Percentiles rank a stretch among this genome's conserved stretches.
These are phyloP conservation scores for Diplotaxis tenuifolia DNA, from an alignment of 345 rosid species.

Conservation along the genomic window DNA sequence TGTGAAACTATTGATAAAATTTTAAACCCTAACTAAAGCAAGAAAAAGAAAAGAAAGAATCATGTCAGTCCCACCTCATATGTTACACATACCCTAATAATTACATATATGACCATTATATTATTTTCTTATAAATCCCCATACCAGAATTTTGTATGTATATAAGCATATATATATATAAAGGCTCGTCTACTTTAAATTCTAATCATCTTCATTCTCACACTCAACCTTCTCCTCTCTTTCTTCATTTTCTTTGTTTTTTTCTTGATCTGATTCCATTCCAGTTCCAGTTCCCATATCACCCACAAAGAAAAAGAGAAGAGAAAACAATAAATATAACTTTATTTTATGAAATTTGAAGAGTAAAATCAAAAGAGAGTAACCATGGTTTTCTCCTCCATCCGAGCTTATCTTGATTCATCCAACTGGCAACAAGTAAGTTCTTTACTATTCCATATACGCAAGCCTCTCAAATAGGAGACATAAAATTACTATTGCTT, in stretches of 20 bases:
- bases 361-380: conserved; percentile 40
- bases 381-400: conserved; percentile 82
- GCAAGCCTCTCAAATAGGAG: conserved; percentile 25
- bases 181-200: conserved; percentile 58
- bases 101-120: conserved; percentile 30
- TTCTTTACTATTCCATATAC: conserved; percentile 26
- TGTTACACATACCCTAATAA: conserved; percentile 37
- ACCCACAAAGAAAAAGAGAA: not conserved
- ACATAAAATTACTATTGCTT: conserved; percentile 9
- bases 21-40: conserved; percentile 43
- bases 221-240: conserved; percentile 33
- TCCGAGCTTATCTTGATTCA: conserved; percentile 96
- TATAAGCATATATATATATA: conserved; percentile 32
- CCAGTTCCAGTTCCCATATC: conserved; percentile 21
- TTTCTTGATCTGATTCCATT: conserved; percentile 52
- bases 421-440: conserved; percentile 96
- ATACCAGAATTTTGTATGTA: conserved; percentile 7
- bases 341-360: conserved; percentile 34
- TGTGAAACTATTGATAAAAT: conserved; percentile 3
- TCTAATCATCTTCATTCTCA: conserved; percentile 48
- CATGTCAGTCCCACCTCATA: conserved; percentile 32
- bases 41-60: conserved; percentile 57
- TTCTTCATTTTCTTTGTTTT: conserved; percentile 35
- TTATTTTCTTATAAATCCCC: not conserved
- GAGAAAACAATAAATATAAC: not conserved